Percentiles rank a stretch among this genome's conserved stretches.
Conservation (phyloP, 176 grass and related monocot species). For the Puccinellia tenuiflora region DNA sequence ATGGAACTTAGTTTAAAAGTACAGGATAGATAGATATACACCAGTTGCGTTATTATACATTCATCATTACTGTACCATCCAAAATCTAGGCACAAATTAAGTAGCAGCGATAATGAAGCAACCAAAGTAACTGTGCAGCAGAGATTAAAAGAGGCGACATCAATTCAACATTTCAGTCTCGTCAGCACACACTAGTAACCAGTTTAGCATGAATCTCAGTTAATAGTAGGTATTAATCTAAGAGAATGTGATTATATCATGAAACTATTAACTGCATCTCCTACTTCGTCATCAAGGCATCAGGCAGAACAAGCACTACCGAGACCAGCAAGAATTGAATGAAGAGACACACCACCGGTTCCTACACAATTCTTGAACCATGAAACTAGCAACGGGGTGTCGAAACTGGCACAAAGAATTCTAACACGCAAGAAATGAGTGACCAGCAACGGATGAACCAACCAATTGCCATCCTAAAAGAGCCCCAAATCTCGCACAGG, state of each 20-base stretch:
- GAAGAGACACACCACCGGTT: neutral
- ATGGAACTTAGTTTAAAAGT: neutral
- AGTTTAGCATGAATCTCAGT: neutral
- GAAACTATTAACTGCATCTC: neutral
- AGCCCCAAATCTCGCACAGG: slow-evolving; percentile 4
- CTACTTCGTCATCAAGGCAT: neutral
- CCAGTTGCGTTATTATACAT: neutral
- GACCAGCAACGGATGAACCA: neutral
- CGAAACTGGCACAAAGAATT: neutral
- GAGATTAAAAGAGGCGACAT: neutral
- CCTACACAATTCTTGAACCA: neutral
- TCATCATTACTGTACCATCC: neutral
- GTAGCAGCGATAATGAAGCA: neutral
- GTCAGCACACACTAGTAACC: neutral
- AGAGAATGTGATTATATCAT: neutral
- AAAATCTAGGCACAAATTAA: neutral
- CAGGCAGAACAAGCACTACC: neutral
- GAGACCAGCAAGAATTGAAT: neutral
- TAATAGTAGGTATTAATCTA: neutral
- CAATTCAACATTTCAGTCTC: neutral
- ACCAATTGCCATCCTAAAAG: neutral
- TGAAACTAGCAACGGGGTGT: neutral
- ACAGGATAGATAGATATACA: neutral
- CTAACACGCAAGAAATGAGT: neutral
- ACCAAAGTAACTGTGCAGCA: neutral